Evolutionary conservation across 1,139 yeast genomes (phyloP), one percentile per base, ranked within the genome.

Genomic region (Meyerozyma guilliermondii): DNA sequence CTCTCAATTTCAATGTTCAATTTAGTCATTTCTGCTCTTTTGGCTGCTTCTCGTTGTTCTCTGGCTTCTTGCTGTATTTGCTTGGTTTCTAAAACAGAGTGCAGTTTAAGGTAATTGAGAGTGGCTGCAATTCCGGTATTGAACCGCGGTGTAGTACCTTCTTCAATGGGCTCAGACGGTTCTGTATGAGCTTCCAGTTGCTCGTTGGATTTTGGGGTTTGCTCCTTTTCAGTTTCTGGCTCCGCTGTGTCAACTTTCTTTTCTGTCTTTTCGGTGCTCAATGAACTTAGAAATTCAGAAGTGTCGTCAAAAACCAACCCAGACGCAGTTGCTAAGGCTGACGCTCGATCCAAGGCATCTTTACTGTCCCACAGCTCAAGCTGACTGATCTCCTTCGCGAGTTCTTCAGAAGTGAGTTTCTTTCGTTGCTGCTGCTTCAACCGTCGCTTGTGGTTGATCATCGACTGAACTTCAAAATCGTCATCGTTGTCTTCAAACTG

Each of bases 61-160:
- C 53, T 50, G 5, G 55, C 53, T 14, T 55, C 53, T 18, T 46
- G 39, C 43, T 44, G 41, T 27, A 43, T 51, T 44, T 44, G 50
- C 11, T 40, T 53, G 40, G 43, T 41, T 11, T 48, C 46, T 5
- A 75, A 48, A 5, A 69, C 59, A n/a, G 76, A 71, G 27, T 71
- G 69, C 2, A 76, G 63, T 46, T 73, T 69, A 13, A 85, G 65
- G 46, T 80, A 74, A 41, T 67, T 67, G 41, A 86, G 66, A 0
- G 89, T 76, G 3, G 78, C 72, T 4, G 82, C 83, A 33, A 84
- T 55, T 0, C 87, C 83, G 17, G 71, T 69, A 27, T 63, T 62
- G 44, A 79, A 72, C 35, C 66, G 53, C 1, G 71, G 68, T 4
- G 26, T 10, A 16, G 42, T 38, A 2, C 28, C 28, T 26, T n/a